Percentiles rank a stretch among this genome's conserved stretches.
These are phyloP conservation scores for Dryadomyces quercus-mongolicae DNA, from an alignment of 2,329 filamentous ascomycete species.

Conservation along the genomic window DNA sequence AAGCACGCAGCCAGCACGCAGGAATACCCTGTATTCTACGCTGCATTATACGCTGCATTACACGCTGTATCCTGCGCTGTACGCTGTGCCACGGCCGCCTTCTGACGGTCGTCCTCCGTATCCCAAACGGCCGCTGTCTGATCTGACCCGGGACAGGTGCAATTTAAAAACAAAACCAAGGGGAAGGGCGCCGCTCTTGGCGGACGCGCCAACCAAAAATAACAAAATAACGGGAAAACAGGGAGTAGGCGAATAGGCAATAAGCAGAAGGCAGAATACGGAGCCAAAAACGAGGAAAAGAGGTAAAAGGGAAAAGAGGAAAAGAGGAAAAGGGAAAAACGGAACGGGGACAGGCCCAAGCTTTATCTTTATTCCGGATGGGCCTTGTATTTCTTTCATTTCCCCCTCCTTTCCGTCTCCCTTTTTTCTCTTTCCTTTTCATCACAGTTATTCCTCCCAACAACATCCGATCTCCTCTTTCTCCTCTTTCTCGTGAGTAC, in stretches of 20 bases:
- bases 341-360: background rate
- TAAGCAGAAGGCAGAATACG: no score
- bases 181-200: background rate
- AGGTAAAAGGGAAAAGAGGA: background rate
- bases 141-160: background rate
- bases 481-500: background rate
- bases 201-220: slow-evolving; percentile 6
- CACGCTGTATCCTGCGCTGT: no score
- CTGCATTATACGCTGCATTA: no score
- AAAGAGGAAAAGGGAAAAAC: background rate
- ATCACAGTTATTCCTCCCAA: background rate
- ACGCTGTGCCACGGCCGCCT: no score
- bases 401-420: background rate
- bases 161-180: slow-evolving; percentile 1
- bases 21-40: no score
- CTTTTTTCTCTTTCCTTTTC: background rate
- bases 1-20: no score
- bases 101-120: no score
- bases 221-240: background rate
- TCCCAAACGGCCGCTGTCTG: no score
- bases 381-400: background rate
- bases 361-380: slow-evolving; percentile 11
- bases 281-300: background rate
- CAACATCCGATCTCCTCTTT: background rate
- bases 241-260: background rate